Percentiles rank a stretch among this genome's conserved stretches.
Evolutionary conservation across 2,329 filamentous ascomycete genomes (phyloP).

Genomic region (Alternaria rosae): DNA sequence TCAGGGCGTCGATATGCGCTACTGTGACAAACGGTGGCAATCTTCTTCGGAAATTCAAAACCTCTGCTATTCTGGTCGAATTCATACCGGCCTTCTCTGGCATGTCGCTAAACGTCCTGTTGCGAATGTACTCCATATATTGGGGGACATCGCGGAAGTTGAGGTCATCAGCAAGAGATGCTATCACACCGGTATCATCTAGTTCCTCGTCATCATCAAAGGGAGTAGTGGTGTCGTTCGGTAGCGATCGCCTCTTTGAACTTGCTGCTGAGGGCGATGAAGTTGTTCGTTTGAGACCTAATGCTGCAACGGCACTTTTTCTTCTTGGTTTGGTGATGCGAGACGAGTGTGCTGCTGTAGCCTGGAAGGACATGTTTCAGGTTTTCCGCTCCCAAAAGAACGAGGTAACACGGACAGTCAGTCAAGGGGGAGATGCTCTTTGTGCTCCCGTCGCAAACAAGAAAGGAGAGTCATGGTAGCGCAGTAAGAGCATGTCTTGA

Average conservation of each 20-base stretch:
- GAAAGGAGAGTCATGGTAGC: conserved; percentile 24
- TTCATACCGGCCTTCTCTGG: conserved; percentile 69
- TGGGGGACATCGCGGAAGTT: conserved; percentile 69
- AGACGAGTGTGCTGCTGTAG: conserved; percentile 42
- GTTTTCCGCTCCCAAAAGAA: neutral
- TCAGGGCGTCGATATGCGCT: conserved; percentile 70
- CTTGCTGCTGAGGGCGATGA: conserved; percentile 50
- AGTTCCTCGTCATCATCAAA: conserved; percentile 55
- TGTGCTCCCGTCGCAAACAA: neutral
- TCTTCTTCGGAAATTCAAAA: conserved; percentile 66
- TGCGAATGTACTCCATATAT: conserved; percentile 67
- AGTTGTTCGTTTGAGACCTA: conserved; percentile 40
- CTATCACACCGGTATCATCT: conserved; percentile 66
- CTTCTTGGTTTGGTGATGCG: conserved; percentile 38
- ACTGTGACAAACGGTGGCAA: conserved; percentile 71
- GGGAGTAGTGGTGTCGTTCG: conserved; percentile 36
- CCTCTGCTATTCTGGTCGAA: conserved; percentile 67
- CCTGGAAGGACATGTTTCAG: conserved; percentile 36
- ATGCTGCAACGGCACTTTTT: conserved; percentile 30
- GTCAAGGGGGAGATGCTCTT: conserved; percentile 5
- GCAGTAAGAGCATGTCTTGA: conserved; percentile 21
- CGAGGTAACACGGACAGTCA: conserved; percentile 7
- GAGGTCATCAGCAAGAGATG: conserved; percentile 63
- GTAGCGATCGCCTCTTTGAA: conserved; percentile 38
- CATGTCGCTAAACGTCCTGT: conserved; percentile 69